Base-by-base conservation (phyloP, 371 early-diverging fungal genomes). In the Rhizomucor miehei region DNA sequence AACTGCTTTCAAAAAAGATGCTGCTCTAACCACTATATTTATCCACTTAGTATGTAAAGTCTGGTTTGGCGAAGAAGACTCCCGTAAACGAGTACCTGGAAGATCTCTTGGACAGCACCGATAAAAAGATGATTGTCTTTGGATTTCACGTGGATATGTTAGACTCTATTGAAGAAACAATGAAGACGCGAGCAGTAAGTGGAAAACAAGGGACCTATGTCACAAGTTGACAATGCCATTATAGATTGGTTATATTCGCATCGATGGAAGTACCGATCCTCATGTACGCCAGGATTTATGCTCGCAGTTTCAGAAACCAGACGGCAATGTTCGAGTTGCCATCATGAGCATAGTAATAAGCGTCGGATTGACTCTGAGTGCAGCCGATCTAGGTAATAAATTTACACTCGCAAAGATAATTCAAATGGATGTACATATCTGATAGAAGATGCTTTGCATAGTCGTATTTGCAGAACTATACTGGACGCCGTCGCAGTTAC, bases 401-500 rank as follows among this genome's bases (percentile, higher is more conserved):
- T 11, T 19, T 19, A 16, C 39, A 43, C 20, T 39, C 25, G 6
- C 38, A 14, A 16, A 4, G 29, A 29, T 29, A 8, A 29, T 8
- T 44, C 11, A 45, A 29, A 24, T 19, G n/a, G n/a, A n/a, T n/a
- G n/a, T n/a, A n/a, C n/a, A 13, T 37, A 51, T 23, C 43, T 47
- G n/a, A 44, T 21, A 39, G 25, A 9, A 13, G 12, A 52, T 4
- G n/a, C 17, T 17, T 37, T n/a, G 39, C 24, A 6, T 17, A 66
- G 79, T 86, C 3, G 49, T 88, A 21, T 88, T 88, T 71, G 84
- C 85, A 25, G 89, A 88, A 57, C 59, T 88, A n/a, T 82, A 65
- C 39, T 86, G 85, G 86, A 84, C 79, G 24, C 89, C 89, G 1
- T 84, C 81, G 9, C 70, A 73, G 38, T 35, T 85, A 13, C 56